Percentiles rank a stretch among this genome's conserved stretches.
These are phyloP conservation scores for Hibiscus tridactylites DNA, from an alignment of 345 rosid species.

Conservation along the genomic window DNA sequence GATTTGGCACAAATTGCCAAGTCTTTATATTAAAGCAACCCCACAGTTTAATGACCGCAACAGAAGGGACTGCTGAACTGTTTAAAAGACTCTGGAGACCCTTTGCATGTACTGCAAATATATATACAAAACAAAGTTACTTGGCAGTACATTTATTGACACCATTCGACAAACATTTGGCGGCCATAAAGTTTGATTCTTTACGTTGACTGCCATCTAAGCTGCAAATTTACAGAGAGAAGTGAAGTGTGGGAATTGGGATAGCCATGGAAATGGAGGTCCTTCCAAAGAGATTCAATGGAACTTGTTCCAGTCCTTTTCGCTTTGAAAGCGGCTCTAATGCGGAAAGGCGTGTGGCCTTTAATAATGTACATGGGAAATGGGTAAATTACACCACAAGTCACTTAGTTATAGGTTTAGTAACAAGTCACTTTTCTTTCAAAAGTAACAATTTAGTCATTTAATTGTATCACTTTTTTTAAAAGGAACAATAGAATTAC, in stretches of 20 bases:
- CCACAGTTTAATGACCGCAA: no score
- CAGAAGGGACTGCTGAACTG: no score
- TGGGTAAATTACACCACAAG: no score
- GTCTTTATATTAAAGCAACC: background rate
- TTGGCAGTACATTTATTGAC: conserved; percentile 22
- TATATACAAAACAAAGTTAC: conserved; percentile 16
- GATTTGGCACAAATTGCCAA: background rate
- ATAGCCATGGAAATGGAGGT: background rate
- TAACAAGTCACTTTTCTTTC: no score
- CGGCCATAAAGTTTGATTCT: conserved; percentile 7
- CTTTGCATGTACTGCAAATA: conserved; percentile 21
- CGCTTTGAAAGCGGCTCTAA: no score
- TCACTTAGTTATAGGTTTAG: no score
- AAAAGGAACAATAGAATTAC: no score
- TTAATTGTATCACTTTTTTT: no score
- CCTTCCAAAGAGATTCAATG: background rate
- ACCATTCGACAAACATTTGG: background rate
- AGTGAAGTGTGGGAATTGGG: background rate
- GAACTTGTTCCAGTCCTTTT: background rate
- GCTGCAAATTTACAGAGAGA: background rate
- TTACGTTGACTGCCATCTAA: conserved; percentile 1
- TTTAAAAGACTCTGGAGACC: background rate
- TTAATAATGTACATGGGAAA: no score
- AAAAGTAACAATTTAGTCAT: no score
- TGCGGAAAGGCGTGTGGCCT: no score